Base-by-base conservation (phyloP, 2,329 filamentous ascomycete genomes). In the Colletotrichum tofieldiae region DNA sequence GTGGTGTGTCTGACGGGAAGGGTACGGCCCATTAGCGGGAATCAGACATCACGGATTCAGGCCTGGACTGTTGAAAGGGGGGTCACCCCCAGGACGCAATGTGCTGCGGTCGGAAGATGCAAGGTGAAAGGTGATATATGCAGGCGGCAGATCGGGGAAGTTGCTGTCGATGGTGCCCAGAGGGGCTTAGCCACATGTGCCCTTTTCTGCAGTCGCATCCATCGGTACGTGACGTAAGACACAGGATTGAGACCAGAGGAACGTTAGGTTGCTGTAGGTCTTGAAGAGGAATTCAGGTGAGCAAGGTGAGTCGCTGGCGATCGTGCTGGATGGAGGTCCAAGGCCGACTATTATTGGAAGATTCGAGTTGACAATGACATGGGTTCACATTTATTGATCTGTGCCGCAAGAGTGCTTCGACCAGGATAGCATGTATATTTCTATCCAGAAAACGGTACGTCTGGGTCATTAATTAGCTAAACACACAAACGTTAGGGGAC, bases 331-430 rank as follows among this genome's bases (percentile, higher is more conserved):
- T 47, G 39, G 39, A 26, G 32, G 59, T 39, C 12, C 14, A 35
- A 29, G 29, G 45, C 26, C 23, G 55, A 54, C 23, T 12, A 51
- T 62, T 35, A 41, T 67, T 67, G 58, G 47, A 23, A 47, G 52
- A 37, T 37, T 43, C 26, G 9, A 35, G 26, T 37, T 23, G 32
- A 55, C 52, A 55, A 51, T 39, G 51, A 45, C 70, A 47, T 12
- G 65, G 65, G 70, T 72, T 72, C 59, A 49, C n/a, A 64, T 52
- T 59, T 70, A 70, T 72, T 72, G 70, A 70, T 8, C 26, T 56
- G 69, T 54, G 54, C 59, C 26, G 47, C 52, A 16, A 58, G 37
- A 60, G 59, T 56, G 51, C 49, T 39, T 26, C 32, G 37, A 23
- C 41, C 49, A 32, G 45, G 41, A 18, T 23, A 41, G 18, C 12